Conservation (phyloP, 2,329 filamentous ascomycete genomes). For the Chalaropsis ovoidea region DNA sequence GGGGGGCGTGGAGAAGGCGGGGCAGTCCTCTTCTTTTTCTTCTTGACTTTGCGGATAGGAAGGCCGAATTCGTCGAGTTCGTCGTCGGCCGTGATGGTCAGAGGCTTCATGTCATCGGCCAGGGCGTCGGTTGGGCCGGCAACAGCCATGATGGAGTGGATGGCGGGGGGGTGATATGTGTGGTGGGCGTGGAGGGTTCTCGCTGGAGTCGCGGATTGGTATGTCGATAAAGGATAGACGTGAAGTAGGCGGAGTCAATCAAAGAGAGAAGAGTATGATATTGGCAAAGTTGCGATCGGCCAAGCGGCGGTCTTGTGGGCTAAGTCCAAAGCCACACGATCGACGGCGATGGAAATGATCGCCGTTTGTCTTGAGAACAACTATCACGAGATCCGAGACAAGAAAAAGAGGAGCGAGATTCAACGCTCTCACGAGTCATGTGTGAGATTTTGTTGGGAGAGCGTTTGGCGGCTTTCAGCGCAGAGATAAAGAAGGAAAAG, state of each 20-base stretch:
- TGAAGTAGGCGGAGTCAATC: background rate
- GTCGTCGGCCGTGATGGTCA: conserved; percentile 24
- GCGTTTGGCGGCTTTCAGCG: no score
- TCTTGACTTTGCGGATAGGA: conserved; percentile 39
- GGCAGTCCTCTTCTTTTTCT: conserved; percentile 27
- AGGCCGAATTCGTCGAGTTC: conserved; percentile 64
- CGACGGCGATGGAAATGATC: background rate
- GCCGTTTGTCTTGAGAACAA: conserved; percentile 11
- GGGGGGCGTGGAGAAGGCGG: conserved; percentile 24
- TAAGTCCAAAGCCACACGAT: background rate
- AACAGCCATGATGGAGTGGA: conserved; percentile 10
- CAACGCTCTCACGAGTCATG: no score
- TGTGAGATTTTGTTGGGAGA: no score
- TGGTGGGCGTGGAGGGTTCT: background rate
- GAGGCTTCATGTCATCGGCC: conserved; percentile 25
- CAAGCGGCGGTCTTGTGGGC: background rate
- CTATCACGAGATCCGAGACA: conserved; percentile 1
- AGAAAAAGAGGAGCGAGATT: background rate
- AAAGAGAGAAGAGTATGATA: background rate
- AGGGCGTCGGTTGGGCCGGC: background rate
- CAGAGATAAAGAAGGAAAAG: background rate
- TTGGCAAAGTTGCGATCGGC: background rate
- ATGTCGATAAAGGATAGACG: background rate
- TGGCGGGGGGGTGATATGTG: conserved; percentile 1
- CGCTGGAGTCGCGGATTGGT: background rate